Evolutionary conservation across 805 yeast species (phyloP), one percentile per base, ranked within the genome.

Genomic region (Wickerhamomyces strasburgensis): DNA sequence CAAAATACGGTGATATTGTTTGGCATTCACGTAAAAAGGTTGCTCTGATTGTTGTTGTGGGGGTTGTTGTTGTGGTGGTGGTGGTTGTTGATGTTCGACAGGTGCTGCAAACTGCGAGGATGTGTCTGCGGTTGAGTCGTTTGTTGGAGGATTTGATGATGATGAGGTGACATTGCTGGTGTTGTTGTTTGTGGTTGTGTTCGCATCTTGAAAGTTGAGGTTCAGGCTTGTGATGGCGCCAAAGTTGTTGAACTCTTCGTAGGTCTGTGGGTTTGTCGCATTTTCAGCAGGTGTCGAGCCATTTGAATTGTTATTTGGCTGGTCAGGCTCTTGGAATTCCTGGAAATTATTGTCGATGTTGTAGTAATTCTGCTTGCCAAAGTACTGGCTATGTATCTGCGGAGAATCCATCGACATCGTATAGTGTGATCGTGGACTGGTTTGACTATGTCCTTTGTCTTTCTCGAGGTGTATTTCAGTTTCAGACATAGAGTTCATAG

Each of bases 1-100:
- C 49, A 93, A 64, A 14, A 93, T 93, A 30, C 99, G 78, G 53
- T 93, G 96, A 52, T 93, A 93, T 55, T 93, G 99, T 60, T 93
- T 93, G 8, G 98, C 98, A 59, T 93, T 93, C 29, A 93, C 98
- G 54, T 93, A 93, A 55, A 88, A 88, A 1, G 98, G 98, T 60
- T 90, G 96, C 56, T 89, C 96, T 1, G 42, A 52, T 9, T 38
- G 37, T 23, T 38, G 45, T 24, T 40, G 39, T 31, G 39, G 40
- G 13, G 16, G 18, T 19, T 17, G 33, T 23, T 8, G 24, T 16
- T 33, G 34, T 15, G 19, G 26, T 27, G 19, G 36, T 19, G n/a
- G 38, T 13, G 18, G 21, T 14, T 14, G 29, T 26, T 23, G 35
- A 6, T 19, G 38, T n/a, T n/a, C n/a, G n/a, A n/a, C n/a, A 21